Evolutionary conservation across 2,329 filamentous ascomycete genomes (phyloP).

Genomic region (Aspergillus flavus): DNA sequence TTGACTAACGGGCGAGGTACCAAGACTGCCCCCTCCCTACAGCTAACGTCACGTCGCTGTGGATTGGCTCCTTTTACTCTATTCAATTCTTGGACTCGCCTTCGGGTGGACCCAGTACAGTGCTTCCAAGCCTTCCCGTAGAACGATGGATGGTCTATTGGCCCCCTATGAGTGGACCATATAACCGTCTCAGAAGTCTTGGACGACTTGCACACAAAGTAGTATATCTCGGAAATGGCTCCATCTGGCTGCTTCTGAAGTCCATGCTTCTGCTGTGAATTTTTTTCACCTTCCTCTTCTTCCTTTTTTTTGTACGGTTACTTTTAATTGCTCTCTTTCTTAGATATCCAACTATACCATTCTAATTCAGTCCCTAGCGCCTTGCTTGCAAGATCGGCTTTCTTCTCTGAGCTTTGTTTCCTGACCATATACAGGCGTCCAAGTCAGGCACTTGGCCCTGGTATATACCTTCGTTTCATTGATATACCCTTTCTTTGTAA

Average conservation of each 20-base stretch:
- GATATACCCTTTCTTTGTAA: conserved; percentile 6
- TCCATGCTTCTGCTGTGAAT: neutral
- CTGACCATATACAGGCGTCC: conserved; percentile 5
- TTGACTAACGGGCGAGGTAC: neutral
- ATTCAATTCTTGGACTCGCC: conserved; percentile 10
- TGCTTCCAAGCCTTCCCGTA: neutral
- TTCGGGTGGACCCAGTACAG: neutral
- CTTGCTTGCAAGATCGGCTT: conserved; percentile 6
- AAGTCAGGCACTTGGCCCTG: conserved; percentile 18
- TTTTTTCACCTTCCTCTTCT: conserved; percentile 9
- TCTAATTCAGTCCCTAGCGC: conserved; percentile 20
- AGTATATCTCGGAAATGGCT: conserved; percentile 2
- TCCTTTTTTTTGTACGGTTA: conserved; percentile 10
- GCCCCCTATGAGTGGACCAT: neutral
- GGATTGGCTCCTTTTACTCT: conserved; percentile 9
- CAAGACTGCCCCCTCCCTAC: neutral
- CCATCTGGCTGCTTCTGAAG: conserved; percentile 14
- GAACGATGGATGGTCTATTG: neutral
- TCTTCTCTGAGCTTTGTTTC: neutral
- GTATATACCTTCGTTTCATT: conserved; percentile 1
- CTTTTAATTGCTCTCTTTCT: conserved; percentile 17
- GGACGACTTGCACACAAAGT: neutral
- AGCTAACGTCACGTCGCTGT: neutral
- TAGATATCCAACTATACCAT: conserved; percentile 16
- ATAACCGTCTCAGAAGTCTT: conserved; percentile 3